phyloP scores from a whole-genome alignment of 805 yeast species.

The Ogataea minuta region DNA sequence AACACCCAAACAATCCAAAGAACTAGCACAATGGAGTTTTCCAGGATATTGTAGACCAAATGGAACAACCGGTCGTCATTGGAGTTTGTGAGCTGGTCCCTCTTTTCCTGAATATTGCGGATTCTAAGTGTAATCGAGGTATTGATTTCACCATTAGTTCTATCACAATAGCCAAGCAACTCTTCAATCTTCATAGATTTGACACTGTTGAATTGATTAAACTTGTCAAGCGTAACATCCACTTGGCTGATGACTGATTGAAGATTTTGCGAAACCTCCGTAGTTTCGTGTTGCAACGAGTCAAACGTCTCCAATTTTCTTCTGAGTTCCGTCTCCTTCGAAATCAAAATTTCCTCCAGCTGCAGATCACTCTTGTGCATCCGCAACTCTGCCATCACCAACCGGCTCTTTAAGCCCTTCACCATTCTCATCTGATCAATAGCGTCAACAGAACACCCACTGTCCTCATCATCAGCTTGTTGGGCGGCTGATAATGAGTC shows the following conservation, averaged over 20 bases:
- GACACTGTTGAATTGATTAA: conserved; percentile 21
- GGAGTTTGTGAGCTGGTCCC: conserved; percentile 32
- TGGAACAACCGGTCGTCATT: conserved; percentile 37
- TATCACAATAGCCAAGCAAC: conserved; percentile 58
- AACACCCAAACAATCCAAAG: conserved; percentile 58
- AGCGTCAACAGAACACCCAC: conserved; percentile 8
- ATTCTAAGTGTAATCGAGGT: conserved; percentile 66
- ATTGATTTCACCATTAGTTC: conserved; percentile 70
- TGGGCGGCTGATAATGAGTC: conserved; percentile 14
- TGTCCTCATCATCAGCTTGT: conserved; percentile 8
- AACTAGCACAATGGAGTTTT: conserved; percentile 49
- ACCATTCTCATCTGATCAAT: conserved; percentile 15
- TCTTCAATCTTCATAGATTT: conserved; percentile 52
- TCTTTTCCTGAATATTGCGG: conserved; percentile 52
- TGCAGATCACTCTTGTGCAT: conserved; percentile 20
- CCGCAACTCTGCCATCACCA: conserved; percentile 19
- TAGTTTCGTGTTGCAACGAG: conserved; percentile 30
- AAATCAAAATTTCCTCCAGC: conserved; percentile 19
- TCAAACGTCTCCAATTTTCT: conserved; percentile 31
- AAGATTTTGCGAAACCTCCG: conserved; percentile 20
- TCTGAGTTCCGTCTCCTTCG: conserved; percentile 23
- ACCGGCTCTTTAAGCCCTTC: conserved; percentile 16
- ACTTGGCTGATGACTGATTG: conserved; percentile 21
- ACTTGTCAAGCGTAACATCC: conserved; percentile 22
- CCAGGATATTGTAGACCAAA: conserved; percentile 44